phyloP scores from a whole-genome alignment of 2,329 filamentous ascomycete species.

The Aschersonia sp. region DNA sequence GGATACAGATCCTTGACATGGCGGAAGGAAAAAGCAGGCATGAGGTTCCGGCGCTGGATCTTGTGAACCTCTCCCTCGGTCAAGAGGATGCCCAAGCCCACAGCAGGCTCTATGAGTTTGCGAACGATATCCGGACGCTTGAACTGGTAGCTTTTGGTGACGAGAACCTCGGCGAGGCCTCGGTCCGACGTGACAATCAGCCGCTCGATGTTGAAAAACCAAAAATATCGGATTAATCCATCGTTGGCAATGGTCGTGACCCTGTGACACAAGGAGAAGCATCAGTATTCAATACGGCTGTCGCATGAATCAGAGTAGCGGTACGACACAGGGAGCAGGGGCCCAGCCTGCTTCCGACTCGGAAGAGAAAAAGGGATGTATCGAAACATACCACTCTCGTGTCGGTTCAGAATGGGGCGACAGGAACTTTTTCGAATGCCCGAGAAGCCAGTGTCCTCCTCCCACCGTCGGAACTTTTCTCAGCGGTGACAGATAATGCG shows the following conservation, averaged over 20 bases:
- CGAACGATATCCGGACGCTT: slow-evolving; percentile 43
- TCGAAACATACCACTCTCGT: slow-evolving; percentile 28
- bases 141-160: slow-evolving; percentile 56
- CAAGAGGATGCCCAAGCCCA: slow-evolving; percentile 60
- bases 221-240: slow-evolving; percentile 53
- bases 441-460: slow-evolving; percentile 28
- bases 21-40: slow-evolving; percentile 73
- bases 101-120: slow-evolving; percentile 41
- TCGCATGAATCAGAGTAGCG: not conserved
- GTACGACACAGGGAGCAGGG: not conserved
- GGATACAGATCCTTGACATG: slow-evolving; percentile 77
- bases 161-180: slow-evolving; percentile 54
- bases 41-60: slow-evolving; percentile 61
- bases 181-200: slow-evolving; percentile 47
- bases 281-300: not conserved
- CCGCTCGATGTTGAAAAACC: slow-evolving; percentile 46
- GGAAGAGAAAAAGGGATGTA: not conserved
- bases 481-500: slow-evolving; percentile 33
- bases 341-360: too few species aligned
- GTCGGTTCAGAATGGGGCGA: slow-evolving; percentile 26
- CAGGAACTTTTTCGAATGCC: slow-evolving; percentile 28
- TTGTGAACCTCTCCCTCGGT: slow-evolving; percentile 89
- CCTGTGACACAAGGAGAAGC: slow-evolving; percentile 26
- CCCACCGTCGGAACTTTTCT: slow-evolving; percentile 29
- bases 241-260: slow-evolving; percentile 46